Evolutionary conservation across 2,329 filamentous ascomycete genomes (phyloP).

Genomic region (Ceratocystis destructans): DNA sequence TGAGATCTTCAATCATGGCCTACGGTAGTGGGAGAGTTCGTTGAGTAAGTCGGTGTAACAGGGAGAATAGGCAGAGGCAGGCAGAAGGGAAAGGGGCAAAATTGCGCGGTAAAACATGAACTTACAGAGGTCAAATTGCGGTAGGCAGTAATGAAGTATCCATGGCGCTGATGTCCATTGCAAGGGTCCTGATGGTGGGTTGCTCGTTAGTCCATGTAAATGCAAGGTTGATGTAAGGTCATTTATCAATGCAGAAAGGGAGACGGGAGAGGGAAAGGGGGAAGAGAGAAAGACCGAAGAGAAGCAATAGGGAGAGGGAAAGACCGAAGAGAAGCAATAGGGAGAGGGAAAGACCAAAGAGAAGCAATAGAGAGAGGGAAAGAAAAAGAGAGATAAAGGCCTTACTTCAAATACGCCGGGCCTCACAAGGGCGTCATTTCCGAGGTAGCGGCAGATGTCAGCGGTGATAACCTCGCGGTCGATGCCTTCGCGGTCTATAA

Average conservation of each 20-base stretch:
- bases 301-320: no score
- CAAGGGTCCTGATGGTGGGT: slow-evolving; percentile 35
- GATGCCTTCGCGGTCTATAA: slow-evolving; percentile 16
- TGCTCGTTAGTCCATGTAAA: slow-evolving; percentile 12
- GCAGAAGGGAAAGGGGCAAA: neutral
- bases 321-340: no score
- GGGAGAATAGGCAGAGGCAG: slow-evolving; percentile 7
- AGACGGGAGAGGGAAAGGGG: neutral
- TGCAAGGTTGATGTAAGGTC: neutral
- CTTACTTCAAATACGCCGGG: slow-evolving; percentile 61
- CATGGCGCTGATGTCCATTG: slow-evolving; percentile 48
- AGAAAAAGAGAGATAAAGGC: slow-evolving; percentile 15
- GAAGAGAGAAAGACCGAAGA: neutral
- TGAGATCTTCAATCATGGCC: slow-evolving; percentile 51
- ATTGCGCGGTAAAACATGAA: slow-evolving; percentile 16
- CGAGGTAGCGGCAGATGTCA: slow-evolving; percentile 72
- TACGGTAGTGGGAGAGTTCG: slow-evolving; percentile 22
- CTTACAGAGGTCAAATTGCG: slow-evolving; percentile 64
- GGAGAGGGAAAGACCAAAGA: no score
- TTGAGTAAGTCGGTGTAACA: neutral
- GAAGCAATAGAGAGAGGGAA: no score
- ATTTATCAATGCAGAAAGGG: slow-evolving; percentile 2
- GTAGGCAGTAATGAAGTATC: slow-evolving; percentile 68
- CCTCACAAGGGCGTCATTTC: slow-evolving; percentile 67
- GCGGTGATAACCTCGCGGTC: slow-evolving; percentile 59